phyloP scores from a whole-genome alignment of 148 eudicot species.

The Bassia scoparia region DNA sequence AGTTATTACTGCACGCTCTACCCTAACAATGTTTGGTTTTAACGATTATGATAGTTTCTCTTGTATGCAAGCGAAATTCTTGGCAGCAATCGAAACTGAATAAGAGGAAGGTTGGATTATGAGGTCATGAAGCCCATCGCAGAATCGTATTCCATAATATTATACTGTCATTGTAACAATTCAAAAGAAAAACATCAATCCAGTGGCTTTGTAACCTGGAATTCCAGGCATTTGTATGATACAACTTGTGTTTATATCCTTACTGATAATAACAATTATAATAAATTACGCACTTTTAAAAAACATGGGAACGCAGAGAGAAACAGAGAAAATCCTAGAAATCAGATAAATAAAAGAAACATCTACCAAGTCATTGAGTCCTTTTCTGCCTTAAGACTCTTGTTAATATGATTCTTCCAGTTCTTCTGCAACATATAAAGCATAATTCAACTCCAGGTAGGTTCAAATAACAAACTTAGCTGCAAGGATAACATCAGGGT shows the following conservation, averaged over 20 bases:
- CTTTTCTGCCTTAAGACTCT: constrained; percentile 53
- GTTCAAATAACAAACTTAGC: not conserved
- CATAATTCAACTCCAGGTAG: not conserved
- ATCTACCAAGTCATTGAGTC: constrained; percentile 53
- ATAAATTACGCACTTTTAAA: constrained; percentile 10
- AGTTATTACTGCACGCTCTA: too few relatives aligned
- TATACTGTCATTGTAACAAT: not conserved
- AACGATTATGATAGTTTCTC: not conserved
- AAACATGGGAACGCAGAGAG: constrained; percentile 2
- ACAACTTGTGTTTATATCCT: constrained; percentile 1
- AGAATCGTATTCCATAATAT: not conserved
- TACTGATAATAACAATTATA: constrained; percentile 5
- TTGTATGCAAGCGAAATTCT: not conserved
- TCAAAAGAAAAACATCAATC: not conserved
- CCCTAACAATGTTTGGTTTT: too few relatives aligned
- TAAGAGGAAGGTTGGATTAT: not conserved
- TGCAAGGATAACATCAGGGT: too few relatives aligned
- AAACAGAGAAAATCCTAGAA: not conserved
- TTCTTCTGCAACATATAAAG: constrained; percentile 46
- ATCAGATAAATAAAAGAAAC: constrained; percentile 4
- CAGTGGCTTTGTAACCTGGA: not conserved
- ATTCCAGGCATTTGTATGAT: not conserved
- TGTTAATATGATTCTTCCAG: constrained; percentile 50
- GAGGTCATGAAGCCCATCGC: not conserved
- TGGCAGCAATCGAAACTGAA: not conserved